These are phyloP conservation scores for Dactylella cylindrospora DNA, from an alignment of 2,329 filamentous ascomycete genomes.

Conservation along the genomic window DNA sequence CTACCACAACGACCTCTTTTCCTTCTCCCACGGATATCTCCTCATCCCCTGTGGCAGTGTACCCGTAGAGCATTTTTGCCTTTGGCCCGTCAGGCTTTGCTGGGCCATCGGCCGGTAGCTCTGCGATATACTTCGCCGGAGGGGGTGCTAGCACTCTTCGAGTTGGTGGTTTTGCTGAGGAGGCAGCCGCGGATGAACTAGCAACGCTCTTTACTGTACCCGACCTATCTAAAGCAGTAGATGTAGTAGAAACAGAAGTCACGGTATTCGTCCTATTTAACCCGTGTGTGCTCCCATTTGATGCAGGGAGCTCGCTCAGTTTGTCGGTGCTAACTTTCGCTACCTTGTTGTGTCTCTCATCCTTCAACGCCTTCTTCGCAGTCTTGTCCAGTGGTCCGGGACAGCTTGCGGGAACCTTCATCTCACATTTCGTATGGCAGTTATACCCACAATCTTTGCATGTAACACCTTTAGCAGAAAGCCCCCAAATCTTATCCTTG, in stretches of 20 bases:
- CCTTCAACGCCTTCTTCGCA: conserved; percentile 79
- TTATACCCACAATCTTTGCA: conserved; percentile 97
- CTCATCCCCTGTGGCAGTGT: conserved; percentile 76
- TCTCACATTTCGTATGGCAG: conserved; percentile 97
- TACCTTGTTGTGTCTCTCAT: conserved; percentile 44
- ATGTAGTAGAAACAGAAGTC: conserved; percentile 43
- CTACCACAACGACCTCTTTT: conserved; percentile 72
- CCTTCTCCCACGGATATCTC: conserved; percentile 81
- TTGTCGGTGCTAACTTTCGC: conserved; percentile 26
- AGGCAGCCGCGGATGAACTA: conserved; percentile 14
- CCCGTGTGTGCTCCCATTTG: conserved; percentile 19
- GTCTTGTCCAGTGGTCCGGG: conserved; percentile 93
- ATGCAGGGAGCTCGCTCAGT: conserved; percentile 40
- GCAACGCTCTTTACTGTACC: conserved; percentile 17
- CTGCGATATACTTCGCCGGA: conserved; percentile 74
- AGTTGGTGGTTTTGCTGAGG: conserved; percentile 37
- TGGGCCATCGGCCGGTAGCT: conserved; percentile 57
- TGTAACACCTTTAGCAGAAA: conserved; percentile 94
- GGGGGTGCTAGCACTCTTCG: conserved; percentile 79
- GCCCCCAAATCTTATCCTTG: conserved; percentile 92
- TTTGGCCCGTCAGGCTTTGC: conserved; percentile 58
- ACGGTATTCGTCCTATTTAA: conserved; percentile 47
- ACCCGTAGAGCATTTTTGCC: conserved; percentile 88
- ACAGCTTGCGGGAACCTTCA: conserved; percentile 96
- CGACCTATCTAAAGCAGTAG: conserved; percentile 27